phyloP scores from a whole-genome alignment of 257 asterid genomes.

The Haberlea rhodopensis region DNA sequence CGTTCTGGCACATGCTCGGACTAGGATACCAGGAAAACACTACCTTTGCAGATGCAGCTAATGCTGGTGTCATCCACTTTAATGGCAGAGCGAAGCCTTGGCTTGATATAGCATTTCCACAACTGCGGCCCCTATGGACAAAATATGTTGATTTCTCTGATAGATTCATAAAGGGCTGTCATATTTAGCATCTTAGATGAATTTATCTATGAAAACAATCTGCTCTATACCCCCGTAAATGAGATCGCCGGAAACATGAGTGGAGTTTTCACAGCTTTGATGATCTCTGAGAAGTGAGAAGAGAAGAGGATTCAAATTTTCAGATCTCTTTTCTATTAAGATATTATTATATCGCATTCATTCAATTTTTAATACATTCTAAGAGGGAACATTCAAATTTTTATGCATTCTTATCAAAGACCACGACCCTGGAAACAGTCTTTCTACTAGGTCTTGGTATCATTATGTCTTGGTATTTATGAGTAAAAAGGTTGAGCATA shows the following conservation, averaged over 20 bases:
- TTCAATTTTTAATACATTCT: slow-evolving; percentile 15
- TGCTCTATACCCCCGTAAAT: slow-evolving; percentile 39
- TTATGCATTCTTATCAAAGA: background rate
- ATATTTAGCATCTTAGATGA: slow-evolving; percentile 61
- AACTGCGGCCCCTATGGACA: slow-evolving; percentile 75
- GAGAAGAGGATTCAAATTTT: slow-evolving; percentile 39
- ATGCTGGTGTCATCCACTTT: slow-evolving; percentile 84
- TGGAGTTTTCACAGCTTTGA: slow-evolving; percentile 30
- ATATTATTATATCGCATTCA: slow-evolving; percentile 27
- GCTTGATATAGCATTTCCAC: slow-evolving; percentile 94
- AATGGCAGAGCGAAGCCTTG: slow-evolving; percentile 99
- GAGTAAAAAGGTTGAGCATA: no score
- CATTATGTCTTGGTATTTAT: background rate
- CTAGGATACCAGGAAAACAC: slow-evolving; percentile 92
- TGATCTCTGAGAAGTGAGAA: slow-evolving; percentile 32
- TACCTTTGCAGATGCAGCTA: slow-evolving; percentile 57
- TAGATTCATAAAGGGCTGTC: slow-evolving; percentile 75
- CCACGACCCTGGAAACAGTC: background rate
- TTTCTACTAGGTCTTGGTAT: background rate
- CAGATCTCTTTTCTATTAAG: slow-evolving; percentile 41
- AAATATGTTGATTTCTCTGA: slow-evolving; percentile 74
- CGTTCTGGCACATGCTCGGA: slow-evolving; percentile 97
- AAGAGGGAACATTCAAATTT: slow-evolving; percentile 18
- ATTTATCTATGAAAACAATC: slow-evolving; percentile 16
- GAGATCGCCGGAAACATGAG: slow-evolving; percentile 34